These are phyloP conservation scores for Chrysosporium keratinophilum DNA, from an alignment of 2,329 filamentous ascomycete species.

Conservation along the genomic window DNA sequence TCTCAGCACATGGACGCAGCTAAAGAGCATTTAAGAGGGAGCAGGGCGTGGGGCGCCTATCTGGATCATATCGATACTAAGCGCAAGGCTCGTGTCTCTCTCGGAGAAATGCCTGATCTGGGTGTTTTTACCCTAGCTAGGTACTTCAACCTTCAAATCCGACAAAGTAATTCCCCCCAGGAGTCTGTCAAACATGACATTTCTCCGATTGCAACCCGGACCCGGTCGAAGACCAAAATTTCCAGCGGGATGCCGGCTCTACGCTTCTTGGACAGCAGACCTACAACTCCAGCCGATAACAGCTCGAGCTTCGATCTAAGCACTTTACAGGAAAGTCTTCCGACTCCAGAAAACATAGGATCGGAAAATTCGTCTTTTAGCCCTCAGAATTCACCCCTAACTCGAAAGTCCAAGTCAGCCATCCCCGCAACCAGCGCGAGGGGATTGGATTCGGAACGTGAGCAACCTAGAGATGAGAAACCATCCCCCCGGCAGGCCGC, in stretches of 20 bases:
- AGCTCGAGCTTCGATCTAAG: no score
- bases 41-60: no score
- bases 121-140: not conserved
- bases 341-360: not conserved
- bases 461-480: no score
- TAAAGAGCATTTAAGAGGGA: no score
- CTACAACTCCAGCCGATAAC: no score
- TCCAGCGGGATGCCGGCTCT: not conserved
- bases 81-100: not conserved
- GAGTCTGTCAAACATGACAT: not conserved
- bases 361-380: not conserved
- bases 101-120: not conserved
- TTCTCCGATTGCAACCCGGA: not conserved
- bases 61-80: no score
- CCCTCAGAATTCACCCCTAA: not conserved
- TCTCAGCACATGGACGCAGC: no score
- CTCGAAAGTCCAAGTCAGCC: not conserved
- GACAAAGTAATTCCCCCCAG: not conserved
- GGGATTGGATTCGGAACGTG: no score
- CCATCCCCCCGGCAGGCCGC: no score
- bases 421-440: not conserved
- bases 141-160: not conserved
- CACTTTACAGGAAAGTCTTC: no score
- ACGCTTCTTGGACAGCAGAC: no score
- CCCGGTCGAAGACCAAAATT: not conserved